These are phyloP conservation scores for Picea sitchensis DNA, from an alignment of 75 land plant species.

Conservation along the genomic window DNA sequence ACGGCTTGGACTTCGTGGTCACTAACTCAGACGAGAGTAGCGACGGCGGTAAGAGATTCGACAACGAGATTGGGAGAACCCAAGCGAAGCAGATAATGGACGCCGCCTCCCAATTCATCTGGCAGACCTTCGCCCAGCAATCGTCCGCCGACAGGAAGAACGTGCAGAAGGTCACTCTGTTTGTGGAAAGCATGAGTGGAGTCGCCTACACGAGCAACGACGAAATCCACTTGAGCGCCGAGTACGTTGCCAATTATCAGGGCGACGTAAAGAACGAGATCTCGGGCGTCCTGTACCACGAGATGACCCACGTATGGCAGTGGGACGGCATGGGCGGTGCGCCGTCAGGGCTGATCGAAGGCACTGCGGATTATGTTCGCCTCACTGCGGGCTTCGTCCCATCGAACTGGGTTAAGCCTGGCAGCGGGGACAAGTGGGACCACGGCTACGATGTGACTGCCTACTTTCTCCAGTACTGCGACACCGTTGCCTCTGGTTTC, in stretches of 20 bases:
- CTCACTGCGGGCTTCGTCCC: conserved; percentile 42
- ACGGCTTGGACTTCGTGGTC: background rate
- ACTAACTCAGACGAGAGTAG: too few species aligned
- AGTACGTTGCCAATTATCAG: conserved; percentile 27
- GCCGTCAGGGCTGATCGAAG: conserved; percentile 38
- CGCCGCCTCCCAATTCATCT: conserved; percentile 22
- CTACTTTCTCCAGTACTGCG: conserved; percentile 50
- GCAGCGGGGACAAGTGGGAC: conserved; percentile 53
- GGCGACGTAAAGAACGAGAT: conserved; percentile 47
- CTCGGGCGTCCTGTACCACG: conserved; percentile 57
- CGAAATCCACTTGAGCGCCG: conserved; percentile 35
- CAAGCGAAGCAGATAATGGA: conserved; percentile 15
- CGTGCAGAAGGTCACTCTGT: conserved; percentile 17
- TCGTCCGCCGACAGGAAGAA: conserved; percentile 22
- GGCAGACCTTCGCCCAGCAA: conserved; percentile 23
- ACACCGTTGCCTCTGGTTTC: conserved; percentile 44
- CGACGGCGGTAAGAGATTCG: conserved; percentile 23
- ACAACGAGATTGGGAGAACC: conserved; percentile 16
- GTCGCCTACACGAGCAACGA: conserved; percentile 38
- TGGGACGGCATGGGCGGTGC: conserved; percentile 45
- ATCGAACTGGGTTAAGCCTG: conserved; percentile 46
- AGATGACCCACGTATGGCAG: conserved; percentile 70
- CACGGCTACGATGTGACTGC: conserved; percentile 70
- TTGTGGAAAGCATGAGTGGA: conserved; percentile 27
- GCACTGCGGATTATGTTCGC: conserved; percentile 56